Conservation (phyloP, 106 monocot genomes). For the Hemerocallis citrina region DNA sequence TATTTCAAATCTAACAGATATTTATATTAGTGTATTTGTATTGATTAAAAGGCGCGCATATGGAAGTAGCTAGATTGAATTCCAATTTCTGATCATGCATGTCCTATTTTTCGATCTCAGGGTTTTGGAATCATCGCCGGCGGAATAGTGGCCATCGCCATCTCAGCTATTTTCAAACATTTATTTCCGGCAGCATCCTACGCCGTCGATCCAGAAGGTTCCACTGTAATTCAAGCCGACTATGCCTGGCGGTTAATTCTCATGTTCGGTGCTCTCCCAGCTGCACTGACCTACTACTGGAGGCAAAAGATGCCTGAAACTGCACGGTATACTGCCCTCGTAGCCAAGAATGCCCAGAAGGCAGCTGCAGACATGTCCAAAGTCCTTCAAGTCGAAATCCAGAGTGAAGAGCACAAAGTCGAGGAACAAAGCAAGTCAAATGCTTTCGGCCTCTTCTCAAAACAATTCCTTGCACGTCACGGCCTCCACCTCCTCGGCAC, state of each 20-base stretch:
- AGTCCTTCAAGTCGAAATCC: constrained; percentile 10
- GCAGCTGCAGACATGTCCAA: constrained; percentile 24
- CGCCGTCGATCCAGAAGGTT: constrained; percentile 15
- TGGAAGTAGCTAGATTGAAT: no score
- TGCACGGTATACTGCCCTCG: constrained; percentile 40
- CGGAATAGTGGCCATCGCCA: constrained; percentile 4
- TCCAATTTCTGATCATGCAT: no score
- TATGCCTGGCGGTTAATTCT: constrained; percentile 60
- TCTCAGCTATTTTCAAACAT: constrained; percentile 20
- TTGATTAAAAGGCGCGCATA: no score
- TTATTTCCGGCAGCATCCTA: constrained; percentile 15
- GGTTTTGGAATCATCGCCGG: constrained; percentile 11
- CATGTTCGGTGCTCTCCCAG: constrained; percentile 58
- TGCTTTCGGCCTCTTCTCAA: constrained; percentile 23
- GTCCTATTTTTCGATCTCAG: no score
- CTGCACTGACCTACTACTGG: constrained; percentile 36
- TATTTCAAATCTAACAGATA: no score
- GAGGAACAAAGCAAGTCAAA: neutral
- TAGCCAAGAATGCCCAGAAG: constrained; percentile 36
- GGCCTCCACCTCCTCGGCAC: constrained; percentile 47
- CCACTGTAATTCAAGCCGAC: constrained; percentile 43
- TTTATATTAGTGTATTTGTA: no score
- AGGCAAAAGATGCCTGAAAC: constrained; percentile 44
- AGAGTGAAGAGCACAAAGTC: constrained; percentile 9
- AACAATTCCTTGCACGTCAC: constrained; percentile 23